Conservation (phyloP, 805 yeast species). For the Schwanniomyces yamadae region DNA sequence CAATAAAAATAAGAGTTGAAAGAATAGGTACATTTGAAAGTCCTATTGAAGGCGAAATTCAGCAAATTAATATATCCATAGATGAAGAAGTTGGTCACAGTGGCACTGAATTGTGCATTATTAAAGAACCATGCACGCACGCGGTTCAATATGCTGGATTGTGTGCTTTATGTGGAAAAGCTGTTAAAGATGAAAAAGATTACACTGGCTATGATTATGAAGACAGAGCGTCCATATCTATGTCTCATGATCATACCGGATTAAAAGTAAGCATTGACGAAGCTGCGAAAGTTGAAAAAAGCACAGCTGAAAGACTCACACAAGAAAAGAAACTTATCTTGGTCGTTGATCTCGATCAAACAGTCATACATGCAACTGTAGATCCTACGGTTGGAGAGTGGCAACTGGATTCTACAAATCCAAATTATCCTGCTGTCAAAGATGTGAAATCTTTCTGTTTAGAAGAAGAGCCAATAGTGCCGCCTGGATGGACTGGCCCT, state of each 20-base stretch:
- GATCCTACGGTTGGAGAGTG: conserved; percentile 97
- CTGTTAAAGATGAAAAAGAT: conserved; percentile 67
- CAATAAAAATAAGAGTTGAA: conserved; percentile 57
- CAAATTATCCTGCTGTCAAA: conserved; percentile 79
- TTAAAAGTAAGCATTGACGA: conserved; percentile 81
- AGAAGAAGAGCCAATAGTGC: conserved; percentile 68
- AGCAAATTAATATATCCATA: conserved; percentile 45
- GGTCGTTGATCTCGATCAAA: conserved; percentile 96
- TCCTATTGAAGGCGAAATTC: conserved; percentile 74
- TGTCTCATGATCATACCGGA: conserved; percentile 87
- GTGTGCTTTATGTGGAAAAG: conserved; percentile 89
- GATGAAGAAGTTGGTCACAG: conserved; percentile 61
- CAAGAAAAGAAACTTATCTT: conserved; percentile 70
- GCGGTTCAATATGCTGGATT: conserved; percentile 92
- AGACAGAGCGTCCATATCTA: conserved; percentile 78
- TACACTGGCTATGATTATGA: conserved; percentile 67
- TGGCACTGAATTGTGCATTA: conserved; percentile 46
- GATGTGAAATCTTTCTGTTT: conserved; percentile 77
- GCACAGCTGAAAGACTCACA: conserved; percentile 59
- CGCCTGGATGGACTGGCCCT: conserved; percentile 61
- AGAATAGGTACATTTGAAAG: conserved; percentile 75
- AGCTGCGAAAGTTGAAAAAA: conserved; percentile 79
- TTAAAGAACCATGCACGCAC: conserved; percentile 86
- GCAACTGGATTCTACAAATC: conserved; percentile 83
- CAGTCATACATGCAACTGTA: conserved; percentile 95